These are phyloP conservation scores for Rubia occidens DNA, from an alignment of 305 asterid genomes.

Conservation along the genomic window DNA sequence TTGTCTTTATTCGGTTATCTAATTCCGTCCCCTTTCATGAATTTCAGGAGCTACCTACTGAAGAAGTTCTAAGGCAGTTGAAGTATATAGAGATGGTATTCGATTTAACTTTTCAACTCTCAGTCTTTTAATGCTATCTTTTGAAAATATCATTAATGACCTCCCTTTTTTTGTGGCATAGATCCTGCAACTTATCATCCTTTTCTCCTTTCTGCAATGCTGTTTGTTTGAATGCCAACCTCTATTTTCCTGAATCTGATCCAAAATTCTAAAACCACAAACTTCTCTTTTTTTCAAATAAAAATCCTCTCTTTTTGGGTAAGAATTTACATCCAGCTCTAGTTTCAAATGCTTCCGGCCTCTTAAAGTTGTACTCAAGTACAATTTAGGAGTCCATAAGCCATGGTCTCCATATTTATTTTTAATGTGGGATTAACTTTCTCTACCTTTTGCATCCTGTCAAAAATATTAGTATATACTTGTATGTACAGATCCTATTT, in stretches of 20 bases:
- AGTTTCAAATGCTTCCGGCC: background rate
- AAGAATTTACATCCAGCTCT: background rate
- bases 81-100: conserved; percentile 68
- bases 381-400: background rate
- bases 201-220: background rate
- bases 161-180: background rate
- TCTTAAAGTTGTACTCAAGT: too few species aligned
- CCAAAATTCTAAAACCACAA: background rate
- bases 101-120: background rate
- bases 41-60: conserved; percentile 70
- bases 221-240: background rate
- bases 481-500: background rate
- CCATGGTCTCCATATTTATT: background rate
- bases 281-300: background rate
- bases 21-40: conserved; percentile 14
- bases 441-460: background rate
- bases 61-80: conserved; percentile 67
- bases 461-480: background rate
- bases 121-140: background rate
- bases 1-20: background rate
- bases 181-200: background rate
- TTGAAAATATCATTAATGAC: background rate
- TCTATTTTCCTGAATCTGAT: background rate
- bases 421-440: background rate
- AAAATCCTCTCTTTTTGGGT: background rate